Conservation (phyloP, 2,329 filamentous ascomycete species). For the Ambrosiella xylebori region DNA sequence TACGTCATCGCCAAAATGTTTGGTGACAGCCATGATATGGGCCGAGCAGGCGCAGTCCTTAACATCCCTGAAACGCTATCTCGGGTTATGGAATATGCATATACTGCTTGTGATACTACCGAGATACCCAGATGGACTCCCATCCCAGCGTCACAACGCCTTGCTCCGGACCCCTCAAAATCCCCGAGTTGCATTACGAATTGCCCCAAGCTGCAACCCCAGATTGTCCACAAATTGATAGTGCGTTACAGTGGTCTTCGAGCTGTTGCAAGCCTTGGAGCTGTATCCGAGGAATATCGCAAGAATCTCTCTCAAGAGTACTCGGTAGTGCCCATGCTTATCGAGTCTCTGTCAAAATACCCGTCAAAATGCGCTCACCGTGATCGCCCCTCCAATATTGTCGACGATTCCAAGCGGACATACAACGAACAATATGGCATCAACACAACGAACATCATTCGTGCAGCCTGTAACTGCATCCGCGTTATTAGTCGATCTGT, state of each 20-base stretch:
- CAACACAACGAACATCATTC: conserved; percentile 61
- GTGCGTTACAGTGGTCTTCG: conserved; percentile 61
- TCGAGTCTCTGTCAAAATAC: conserved; percentile 54
- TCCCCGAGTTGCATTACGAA: conserved; percentile 22
- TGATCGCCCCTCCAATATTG: conserved; percentile 22
- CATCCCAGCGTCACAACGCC: no score
- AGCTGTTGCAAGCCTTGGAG: conserved; percentile 65
- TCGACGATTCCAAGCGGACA: neutral
- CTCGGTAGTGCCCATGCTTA: conserved; percentile 54
- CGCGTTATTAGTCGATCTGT: conserved; percentile 73
- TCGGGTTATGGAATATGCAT: no score
- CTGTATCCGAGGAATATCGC: conserved; percentile 67
- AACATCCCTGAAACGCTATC: no score
- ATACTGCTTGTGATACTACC: no score
- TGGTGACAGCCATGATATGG: no score
- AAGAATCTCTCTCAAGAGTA: conserved; percentile 70
- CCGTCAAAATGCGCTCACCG: conserved; percentile 32
- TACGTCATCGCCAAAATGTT: no score
- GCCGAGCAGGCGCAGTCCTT: no score
- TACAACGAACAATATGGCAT: conserved; percentile 38
- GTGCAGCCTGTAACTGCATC: conserved; percentile 70
- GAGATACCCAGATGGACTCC: no score
- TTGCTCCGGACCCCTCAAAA: no score
- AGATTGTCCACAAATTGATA: conserved; percentile 51
- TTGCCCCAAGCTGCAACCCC: conserved; percentile 39